Evolutionary conservation across 345 rosid species (phyloP).

Genomic region (Citrus mangshanensis): DNA sequence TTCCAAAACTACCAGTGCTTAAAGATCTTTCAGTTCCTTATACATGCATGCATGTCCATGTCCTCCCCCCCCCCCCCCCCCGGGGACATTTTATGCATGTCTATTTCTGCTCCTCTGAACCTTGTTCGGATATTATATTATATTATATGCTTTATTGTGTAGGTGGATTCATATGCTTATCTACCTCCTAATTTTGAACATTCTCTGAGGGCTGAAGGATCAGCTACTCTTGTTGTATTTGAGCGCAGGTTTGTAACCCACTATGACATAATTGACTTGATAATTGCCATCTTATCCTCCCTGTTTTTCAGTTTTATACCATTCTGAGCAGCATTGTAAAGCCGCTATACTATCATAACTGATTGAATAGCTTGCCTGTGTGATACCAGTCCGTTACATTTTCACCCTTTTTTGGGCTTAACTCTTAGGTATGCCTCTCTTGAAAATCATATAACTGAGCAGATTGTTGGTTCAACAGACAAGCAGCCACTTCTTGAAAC

Average conservation of each 20-base stretch:
- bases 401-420: neutral
- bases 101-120: conserved; percentile 1
- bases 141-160: conserved; percentile 10
- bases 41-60: neutral
- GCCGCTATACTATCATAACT: neutral
- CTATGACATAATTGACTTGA: conserved; percentile 1
- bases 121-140: conserved; percentile 10
- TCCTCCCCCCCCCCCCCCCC: too few relatives aligned
- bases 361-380: neutral
- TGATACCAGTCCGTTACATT: too few relatives aligned
- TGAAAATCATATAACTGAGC: conserved; percentile 53
- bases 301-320: conserved; percentile 11
- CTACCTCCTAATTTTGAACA: conserved; percentile 71
- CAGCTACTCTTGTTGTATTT: conserved; percentile 67
- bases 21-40: neutral
- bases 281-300: neutral
- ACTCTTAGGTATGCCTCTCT: conserved; percentile 52
- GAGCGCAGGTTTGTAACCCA: conserved; percentile 57
- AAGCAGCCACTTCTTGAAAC: conserved; percentile 88
- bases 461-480: conserved; percentile 68
- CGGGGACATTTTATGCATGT: neutral
- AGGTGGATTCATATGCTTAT: conserved; percentile 92
- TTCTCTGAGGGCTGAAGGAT: conserved; percentile 45
- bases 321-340: neutral
- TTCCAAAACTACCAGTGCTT: neutral